Percentiles rank a stretch among this genome's conserved stretches.
Conservation (phyloP, 495 filamentous ascomycete species). For the Neurospora tetraspora region DNA sequence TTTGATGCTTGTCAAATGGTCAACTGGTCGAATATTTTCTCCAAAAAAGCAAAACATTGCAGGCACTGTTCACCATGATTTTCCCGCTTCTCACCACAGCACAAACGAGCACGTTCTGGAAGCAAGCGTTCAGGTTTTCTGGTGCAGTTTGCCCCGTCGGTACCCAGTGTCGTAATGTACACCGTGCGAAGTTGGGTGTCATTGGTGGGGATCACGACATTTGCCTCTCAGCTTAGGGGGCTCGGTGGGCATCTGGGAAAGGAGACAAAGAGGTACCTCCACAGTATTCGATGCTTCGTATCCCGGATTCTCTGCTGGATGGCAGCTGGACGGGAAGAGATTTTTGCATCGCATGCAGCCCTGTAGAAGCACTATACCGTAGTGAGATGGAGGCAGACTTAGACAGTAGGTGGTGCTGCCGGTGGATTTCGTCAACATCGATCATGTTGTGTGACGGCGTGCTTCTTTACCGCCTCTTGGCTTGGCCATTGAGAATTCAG, state of each 20-base stretch:
- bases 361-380: neutral
- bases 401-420: neutral
- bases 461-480: constrained; percentile 16
- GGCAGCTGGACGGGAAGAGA: neutral
- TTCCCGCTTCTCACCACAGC: neutral
- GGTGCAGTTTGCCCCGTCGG: neutral
- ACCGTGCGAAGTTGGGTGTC: neutral
- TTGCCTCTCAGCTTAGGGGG: neutral
- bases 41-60: neutral
- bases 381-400: neutral
- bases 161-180: neutral
- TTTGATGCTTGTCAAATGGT: neutral
- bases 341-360: neutral
- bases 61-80: neutral
- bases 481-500: neutral
- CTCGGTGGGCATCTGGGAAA: neutral
- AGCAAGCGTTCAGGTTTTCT: neutral
- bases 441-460: neutral
- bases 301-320: neutral
- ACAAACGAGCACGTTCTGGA: neutral
- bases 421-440: neutral
- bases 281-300: neutral
- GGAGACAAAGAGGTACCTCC: neutral
- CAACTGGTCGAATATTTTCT: neutral
- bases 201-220: neutral